A percentile compares a stretch with the other conserved stretches of the same genome.
phyloP scores from a whole-genome alignment of 208 protist species.

The Leishmania tarentolae region DNA sequence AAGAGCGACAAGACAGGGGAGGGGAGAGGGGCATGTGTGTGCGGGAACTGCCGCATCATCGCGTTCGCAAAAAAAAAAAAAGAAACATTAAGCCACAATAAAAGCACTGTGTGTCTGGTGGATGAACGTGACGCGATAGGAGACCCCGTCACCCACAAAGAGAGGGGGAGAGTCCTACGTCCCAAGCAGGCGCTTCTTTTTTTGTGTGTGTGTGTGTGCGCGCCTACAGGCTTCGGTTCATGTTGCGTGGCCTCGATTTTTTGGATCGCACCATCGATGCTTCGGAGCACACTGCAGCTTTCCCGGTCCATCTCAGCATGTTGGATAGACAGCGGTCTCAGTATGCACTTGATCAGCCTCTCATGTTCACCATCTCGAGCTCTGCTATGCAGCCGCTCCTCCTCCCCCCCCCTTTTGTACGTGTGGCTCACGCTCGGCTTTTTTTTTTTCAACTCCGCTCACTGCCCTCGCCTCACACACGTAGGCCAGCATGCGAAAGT shows the following conservation, averaged over 20 bases:
- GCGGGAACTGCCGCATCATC: neutral
- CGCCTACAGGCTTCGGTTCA: neutral
- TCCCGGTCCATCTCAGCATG: neutral
- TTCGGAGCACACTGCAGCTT: neutral
- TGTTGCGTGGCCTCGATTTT: neutral
- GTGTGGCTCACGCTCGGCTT: neutral
- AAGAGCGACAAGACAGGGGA: neutral
- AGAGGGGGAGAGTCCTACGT: neutral
- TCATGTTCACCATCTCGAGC: neutral
- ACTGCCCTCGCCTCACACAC: neutral
- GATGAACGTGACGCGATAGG: neutral
- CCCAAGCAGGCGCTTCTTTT: neutral
- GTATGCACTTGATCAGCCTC: neutral
- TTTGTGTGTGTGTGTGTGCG: neutral
- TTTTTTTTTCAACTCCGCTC: neutral
- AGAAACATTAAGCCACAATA: neutral
- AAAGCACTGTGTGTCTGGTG: no score
- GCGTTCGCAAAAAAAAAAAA: neutral
- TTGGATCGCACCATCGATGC: no score
- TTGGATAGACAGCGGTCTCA: neutral
- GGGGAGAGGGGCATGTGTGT: neutral
- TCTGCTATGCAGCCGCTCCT: neutral
- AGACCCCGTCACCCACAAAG: neutral
- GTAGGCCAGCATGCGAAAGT: conserved; percentile 8
- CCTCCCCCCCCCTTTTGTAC: neutral